Base-by-base conservation (phyloP, 176 grass and related monocot species). In the Oropetium thomaeum region DNA sequence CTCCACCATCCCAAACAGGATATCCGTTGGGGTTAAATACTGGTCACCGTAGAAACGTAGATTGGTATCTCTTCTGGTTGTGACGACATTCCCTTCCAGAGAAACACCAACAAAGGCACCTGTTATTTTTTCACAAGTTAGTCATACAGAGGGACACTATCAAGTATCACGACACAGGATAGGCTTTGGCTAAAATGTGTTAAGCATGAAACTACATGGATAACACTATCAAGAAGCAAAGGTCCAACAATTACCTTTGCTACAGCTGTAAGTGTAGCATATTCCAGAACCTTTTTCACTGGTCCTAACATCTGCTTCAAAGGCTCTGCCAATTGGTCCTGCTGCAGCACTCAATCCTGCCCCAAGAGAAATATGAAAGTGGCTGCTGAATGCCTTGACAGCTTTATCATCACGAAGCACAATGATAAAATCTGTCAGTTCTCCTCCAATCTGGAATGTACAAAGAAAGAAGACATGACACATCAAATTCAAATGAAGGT, bases 181-280 rank as follows among this genome's bases (percentile, higher is more conserved):
- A 35, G 17, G 31, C 8, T 38, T 30, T 26, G n/a, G 5, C 34
- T 15, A 67, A n/a, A n/a, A n/a, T n/a, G n/a, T 75, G 32, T 48
- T 47, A 60, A 75, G 51, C 39, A 49, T 39, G 19, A 11, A 68
- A 42, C 4, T 11, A 17, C 60, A 75, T 63, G 8, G 16, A 62
- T 22, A 17, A 16, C 5, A 55, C 38, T 28, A 10, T 34, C 41
- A 62, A 35, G 58, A 71, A 13, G 5, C 3, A n/a, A 41, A 26
- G 59, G 38, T 75, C 16, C 47, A 25, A 63, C 55, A 61, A 19
- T 32, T 91, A 97, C 94, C 94, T 97, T 97, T 93, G 81, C 90
- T 97, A 76, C 90, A 93, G 81, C 94, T 97, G 86, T 97, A 93
- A 61, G 94, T 91, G 71, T 97, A 97, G 81, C 94, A 91, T 77